Percentiles rank a stretch among this genome's conserved stretches.
phyloP scores from a whole-genome alignment of 768 basidiomycete genomes.

The Termitomyces sp. region DNA sequence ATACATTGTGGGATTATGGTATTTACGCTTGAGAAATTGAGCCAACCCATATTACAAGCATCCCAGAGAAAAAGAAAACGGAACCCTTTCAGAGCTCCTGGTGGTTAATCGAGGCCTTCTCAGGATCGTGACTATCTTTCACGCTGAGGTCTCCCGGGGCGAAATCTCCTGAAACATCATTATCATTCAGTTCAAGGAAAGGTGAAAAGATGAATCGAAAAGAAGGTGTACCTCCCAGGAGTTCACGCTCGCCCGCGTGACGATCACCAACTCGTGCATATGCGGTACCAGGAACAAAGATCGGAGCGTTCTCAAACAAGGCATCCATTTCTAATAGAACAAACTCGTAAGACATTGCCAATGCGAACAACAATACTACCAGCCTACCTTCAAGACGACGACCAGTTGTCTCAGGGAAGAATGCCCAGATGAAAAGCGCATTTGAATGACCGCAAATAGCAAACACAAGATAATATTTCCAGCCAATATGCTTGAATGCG shows the following conservation, averaged over 20 bases:
- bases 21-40: neutral
- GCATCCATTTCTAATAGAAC: conserved; percentile 37
- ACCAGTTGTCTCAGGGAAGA: conserved; percentile 43
- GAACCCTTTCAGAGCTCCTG: neutral
- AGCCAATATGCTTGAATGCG: conserved; percentile 37
- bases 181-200: neutral
- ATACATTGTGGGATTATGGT: neutral
- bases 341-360: neutral
- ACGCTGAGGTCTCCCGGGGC: conserved; percentile 22
- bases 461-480: conserved; percentile 43
- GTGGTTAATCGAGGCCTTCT: conserved; percentile 3
- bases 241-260: conserved; percentile 33
- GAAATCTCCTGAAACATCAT: conserved; percentile 16
- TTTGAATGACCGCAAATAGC: conserved; percentile 45
- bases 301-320: conserved; percentile 34
- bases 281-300: conserved; percentile 33
- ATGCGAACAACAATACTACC: neutral
- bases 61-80: neutral
- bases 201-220: neutral
- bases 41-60: neutral
- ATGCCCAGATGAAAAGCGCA: conserved; percentile 41
- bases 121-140: neutral
- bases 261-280: conserved; percentile 35
- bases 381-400: conserved; percentile 38
- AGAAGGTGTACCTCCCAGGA: conserved; percentile 30